Conservation (phyloP, 768 basidiomycete species). For the Suillus paluster region DNA sequence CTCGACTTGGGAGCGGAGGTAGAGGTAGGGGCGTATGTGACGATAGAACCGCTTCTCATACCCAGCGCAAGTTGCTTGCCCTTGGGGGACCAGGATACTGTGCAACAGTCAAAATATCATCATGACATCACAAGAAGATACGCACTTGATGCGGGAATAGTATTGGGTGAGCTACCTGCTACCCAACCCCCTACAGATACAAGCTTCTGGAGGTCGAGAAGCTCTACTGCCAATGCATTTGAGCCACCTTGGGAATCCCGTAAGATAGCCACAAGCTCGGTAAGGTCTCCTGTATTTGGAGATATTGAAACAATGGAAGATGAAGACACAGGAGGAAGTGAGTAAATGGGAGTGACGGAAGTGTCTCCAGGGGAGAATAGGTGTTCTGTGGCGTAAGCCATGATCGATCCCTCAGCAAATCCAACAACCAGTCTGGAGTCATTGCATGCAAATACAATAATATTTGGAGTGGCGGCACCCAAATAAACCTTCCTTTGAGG, state of each 20-base stretch:
- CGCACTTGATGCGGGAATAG: constrained; percentile 64
- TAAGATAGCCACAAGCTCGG: constrained; percentile 64
- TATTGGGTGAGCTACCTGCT: constrained; percentile 50
- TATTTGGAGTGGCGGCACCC: constrained; percentile 50
- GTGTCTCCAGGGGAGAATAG: constrained; percentile 52
- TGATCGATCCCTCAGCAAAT: constrained; percentile 59
- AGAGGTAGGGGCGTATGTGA: constrained; percentile 65
- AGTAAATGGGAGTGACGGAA: constrained; percentile 51
- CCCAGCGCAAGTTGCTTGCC: constrained; percentile 85
- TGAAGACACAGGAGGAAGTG: constrained; percentile 47
- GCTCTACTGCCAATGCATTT: constrained; percentile 53
- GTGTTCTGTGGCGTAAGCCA: constrained; percentile 59
- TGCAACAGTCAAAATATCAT: constrained; percentile 15
- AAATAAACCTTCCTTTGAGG: constrained; percentile 56
- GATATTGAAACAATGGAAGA: constrained; percentile 56
- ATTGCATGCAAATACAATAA: constrained; percentile 59
- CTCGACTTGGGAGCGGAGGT: constrained; percentile 59
- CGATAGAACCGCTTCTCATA: constrained; percentile 68
- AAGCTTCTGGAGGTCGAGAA: constrained; percentile 62
- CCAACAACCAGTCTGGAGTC: constrained; percentile 66
- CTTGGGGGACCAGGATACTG: constrained; percentile 86
- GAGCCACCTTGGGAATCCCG: constrained; percentile 38
- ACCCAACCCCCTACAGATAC: constrained; percentile 55
- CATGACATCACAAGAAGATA: constrained; percentile 12
- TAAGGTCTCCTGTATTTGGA: constrained; percentile 65